Conservation (phyloP, 306 rosid genomes). For the Amphicarpaea edgeworthii region DNA sequence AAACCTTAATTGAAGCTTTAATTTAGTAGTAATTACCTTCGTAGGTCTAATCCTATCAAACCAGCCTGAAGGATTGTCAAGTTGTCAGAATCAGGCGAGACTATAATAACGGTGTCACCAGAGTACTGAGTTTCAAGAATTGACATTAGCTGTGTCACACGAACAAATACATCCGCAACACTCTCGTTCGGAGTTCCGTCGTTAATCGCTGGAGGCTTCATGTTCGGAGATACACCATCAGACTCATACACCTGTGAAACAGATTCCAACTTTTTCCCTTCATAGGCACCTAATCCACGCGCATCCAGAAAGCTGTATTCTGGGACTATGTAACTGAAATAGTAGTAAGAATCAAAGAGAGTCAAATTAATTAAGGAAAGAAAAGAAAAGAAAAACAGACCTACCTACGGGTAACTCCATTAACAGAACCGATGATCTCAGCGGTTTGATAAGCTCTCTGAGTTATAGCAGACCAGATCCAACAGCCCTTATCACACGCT, state of each 20-base stretch:
- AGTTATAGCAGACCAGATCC: slow-evolving; percentile 99
- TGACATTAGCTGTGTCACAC: slow-evolving; percentile 94
- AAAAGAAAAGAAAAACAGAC: background rate
- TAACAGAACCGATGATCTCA: slow-evolving; percentile 85
- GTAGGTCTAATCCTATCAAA: slow-evolving; percentile 80
- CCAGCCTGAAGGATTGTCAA: slow-evolving; percentile 89
- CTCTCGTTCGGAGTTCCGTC: slow-evolving; percentile 97
- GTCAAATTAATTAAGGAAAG: background rate
- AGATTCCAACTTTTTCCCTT: slow-evolving; percentile 84
- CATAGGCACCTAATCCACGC: slow-evolving; percentile 89
- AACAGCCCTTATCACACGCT: slow-evolving; percentile 85
- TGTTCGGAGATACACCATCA: slow-evolving; percentile 69
- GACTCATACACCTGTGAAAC: slow-evolving; percentile 85
- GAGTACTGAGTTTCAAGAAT: slow-evolving; percentile 90
- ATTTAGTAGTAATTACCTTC: slow-evolving; percentile 62
- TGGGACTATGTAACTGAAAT: slow-evolving; percentile 78
- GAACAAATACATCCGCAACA: slow-evolving; percentile 86
- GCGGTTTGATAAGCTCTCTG: slow-evolving; percentile 97
- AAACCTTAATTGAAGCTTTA: slow-evolving; percentile 11
- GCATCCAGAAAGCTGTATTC: slow-evolving; percentile 97
- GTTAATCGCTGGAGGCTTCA: slow-evolving; percentile 79
- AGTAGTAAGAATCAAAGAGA: too few species aligned
- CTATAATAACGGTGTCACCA: slow-evolving; percentile 80
- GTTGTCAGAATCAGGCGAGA: slow-evolving; percentile 96
- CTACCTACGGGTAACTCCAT: slow-evolving; percentile 80